Evolutionary conservation across 2,329 filamentous ascomycete genomes (phyloP).

Genomic region (Blumeriella jaapii): DNA sequence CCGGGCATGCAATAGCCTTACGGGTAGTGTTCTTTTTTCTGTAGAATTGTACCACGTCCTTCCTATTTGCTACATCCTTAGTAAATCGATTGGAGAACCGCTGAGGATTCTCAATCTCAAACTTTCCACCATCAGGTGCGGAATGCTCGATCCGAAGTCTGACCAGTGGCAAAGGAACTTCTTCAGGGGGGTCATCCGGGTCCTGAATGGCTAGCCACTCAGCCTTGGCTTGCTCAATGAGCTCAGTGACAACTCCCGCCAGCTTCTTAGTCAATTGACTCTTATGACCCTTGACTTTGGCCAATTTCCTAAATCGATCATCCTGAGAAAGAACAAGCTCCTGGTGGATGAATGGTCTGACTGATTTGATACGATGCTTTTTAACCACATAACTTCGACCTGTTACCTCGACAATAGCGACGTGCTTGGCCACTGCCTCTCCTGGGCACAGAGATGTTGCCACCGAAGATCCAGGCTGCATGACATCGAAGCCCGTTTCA

Average conservation of each 20-base stretch:
- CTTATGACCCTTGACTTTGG: slow-evolving; percentile 73
- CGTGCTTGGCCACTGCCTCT: slow-evolving; percentile 84
- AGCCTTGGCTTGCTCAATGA: slow-evolving; percentile 74
- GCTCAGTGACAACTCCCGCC: slow-evolving; percentile 66
- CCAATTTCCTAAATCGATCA: slow-evolving; percentile 63
- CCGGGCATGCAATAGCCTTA: slow-evolving; percentile 24
- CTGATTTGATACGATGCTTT: slow-evolving; percentile 72
- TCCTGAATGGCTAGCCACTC: slow-evolving; percentile 75
- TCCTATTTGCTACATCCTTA: slow-evolving; percentile 83
- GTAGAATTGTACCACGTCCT: slow-evolving; percentile 88
- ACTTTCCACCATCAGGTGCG: slow-evolving; percentile 71
- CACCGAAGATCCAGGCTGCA: slow-evolving; percentile 94
- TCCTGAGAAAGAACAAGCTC: slow-evolving; percentile 72
- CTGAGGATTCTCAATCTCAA: slow-evolving; percentile 89
- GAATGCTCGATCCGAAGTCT: slow-evolving; percentile 86
- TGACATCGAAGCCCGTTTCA: slow-evolving; percentile 86
- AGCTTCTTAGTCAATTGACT: slow-evolving; percentile 68
- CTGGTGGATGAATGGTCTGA: slow-evolving; percentile 79
- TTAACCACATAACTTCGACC: slow-evolving; percentile 73
- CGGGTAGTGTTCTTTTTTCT: slow-evolving; percentile 62
- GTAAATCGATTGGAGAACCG: slow-evolving; percentile 89
- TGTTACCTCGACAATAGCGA: slow-evolving; percentile 73
- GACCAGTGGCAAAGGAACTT: slow-evolving; percentile 70
- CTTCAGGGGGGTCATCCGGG: slow-evolving; percentile 45
- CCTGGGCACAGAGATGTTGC: slow-evolving; percentile 85